phyloP scores from a whole-genome alignment of 257 asterid genomes.

The Capsicum rhomboideum region DNA sequence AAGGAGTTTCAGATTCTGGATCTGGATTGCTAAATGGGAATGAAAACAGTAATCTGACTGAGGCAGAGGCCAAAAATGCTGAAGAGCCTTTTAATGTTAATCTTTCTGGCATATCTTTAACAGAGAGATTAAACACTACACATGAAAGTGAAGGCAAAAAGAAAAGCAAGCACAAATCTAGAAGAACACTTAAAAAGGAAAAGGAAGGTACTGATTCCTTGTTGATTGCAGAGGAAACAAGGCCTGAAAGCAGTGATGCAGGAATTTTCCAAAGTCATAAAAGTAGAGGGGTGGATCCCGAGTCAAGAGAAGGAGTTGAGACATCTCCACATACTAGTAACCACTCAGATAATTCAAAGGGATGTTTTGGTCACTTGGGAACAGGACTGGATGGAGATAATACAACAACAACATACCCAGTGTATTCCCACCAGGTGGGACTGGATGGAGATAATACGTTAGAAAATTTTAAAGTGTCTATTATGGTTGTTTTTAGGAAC shows the following conservation, averaged over 20 bases:
- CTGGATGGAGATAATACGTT: constrained; percentile 16
- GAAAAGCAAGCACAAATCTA: constrained; percentile 39
- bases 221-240: constrained; percentile 17
- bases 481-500: constrained; percentile 40
- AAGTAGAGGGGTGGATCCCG: constrained; percentile 26
- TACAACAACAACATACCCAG: too few relatives aligned
- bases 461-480: constrained; percentile 38
- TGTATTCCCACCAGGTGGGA: too few relatives aligned
- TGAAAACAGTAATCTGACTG: constrained; percentile 27
- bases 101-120: constrained; percentile 18
- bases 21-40: constrained; percentile 31
- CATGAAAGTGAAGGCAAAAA: constrained; percentile 33
- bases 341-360: constrained; percentile 11
- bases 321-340: constrained; percentile 8
- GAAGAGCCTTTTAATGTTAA: constrained; percentile 37
- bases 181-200: constrained; percentile 44
- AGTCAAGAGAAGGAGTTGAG: constrained; percentile 24
- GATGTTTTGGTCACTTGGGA: constrained; percentile 12
- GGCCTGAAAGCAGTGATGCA: constrained; percentile 13
- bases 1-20: constrained; percentile 32
- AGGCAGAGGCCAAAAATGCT: constrained; percentile 15
- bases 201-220: constrained; percentile 26
- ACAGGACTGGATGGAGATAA: constrained; percentile 22
- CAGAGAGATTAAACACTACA: constrained; percentile 22
- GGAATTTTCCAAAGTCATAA: constrained; percentile 27